Base-by-base conservation (phyloP, 106 monocot species). In the Hemerocallis citrina region DNA sequence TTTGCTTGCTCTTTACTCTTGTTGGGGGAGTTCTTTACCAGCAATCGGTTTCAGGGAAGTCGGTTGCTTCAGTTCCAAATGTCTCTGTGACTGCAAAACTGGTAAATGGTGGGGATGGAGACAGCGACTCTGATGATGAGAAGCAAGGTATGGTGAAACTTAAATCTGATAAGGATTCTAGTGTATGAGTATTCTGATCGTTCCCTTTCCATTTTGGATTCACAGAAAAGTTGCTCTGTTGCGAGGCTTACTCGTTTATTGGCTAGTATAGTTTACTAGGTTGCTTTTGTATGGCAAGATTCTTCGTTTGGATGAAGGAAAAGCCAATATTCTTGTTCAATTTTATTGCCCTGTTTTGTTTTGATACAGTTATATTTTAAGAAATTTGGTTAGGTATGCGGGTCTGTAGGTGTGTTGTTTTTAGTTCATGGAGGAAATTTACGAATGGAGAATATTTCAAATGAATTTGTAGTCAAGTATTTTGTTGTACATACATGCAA, bases 1-100 rank as follows among this genome's bases (percentile, higher is more conserved):
- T 78, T 43, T 73, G 93, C 72, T 69, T 93, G 68, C 66, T 93
- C 27, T 68, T 79, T 61, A 93, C 88, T 27, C 78, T 93, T 63
- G 71, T 74, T 7, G 93, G 93, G 11, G 93, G 93, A 34, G 82
- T 93, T 58, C 69, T 93, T 30, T 93, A 93, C 62, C 88, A 93
- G 71, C 88, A 89, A 21, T 93, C 93, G 21, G 93, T 85, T 46
- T 75, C 78, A 28, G 46, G 43, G 16, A 75, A 61, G 17, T 55
- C 43, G 44, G 56, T 7, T 0, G 19, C 59, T 49, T 44, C 72
- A 22, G 17, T 50, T 0, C 71, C 56, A 37, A 35, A 46, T 73
- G 41, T 52, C 39, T 54, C 42, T 34, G 42, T 47, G 19, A 39
- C 34, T 15, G 19, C 33, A 16, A 57, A 57, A 35, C 57, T 14